Evolutionary conservation across 495 filamentous ascomycete genomes (phyloP).

Genomic region (Zalerion maritima): DNA sequence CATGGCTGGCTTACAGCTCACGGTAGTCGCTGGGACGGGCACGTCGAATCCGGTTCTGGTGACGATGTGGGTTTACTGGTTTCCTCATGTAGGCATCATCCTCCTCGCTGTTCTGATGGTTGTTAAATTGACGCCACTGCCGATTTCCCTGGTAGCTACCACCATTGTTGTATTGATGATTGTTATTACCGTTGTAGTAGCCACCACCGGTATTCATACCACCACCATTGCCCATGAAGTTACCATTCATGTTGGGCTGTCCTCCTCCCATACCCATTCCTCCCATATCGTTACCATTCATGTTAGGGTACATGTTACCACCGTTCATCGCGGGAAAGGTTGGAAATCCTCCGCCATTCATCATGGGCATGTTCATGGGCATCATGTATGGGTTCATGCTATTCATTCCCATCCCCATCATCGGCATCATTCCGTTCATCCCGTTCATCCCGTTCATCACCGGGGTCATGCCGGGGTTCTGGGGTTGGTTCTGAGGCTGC

Average conservation of each 20-base stretch:
- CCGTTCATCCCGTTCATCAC: constrained; percentile 24
- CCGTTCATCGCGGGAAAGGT: constrained; percentile 18
- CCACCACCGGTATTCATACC: constrained; percentile 9
- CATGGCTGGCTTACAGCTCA: constrained; percentile 54
- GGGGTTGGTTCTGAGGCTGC: constrained; percentile 22
- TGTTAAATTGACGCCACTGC: constrained; percentile 38
- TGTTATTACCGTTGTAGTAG: constrained; percentile 23
- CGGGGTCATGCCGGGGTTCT: constrained; percentile 17
- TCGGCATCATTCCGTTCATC: constrained; percentile 29
- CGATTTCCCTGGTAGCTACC: constrained; percentile 2
- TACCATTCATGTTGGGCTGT: constrained; percentile 19
- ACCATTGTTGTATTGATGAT: constrained; percentile 18
- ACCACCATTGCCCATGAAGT: constrained; percentile 6
- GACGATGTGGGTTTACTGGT: constrained; percentile 87
- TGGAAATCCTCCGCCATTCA: constrained; percentile 23
- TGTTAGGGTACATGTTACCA: constrained; percentile 29
- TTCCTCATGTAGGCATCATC: constrained; percentile 92
- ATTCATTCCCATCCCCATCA: constrained; percentile 25
- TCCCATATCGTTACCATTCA: constrained; percentile 33
- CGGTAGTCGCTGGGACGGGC: constrained; percentile 79
- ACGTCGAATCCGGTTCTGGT: constrained; percentile 62
- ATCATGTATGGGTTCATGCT: constrained; percentile 29
- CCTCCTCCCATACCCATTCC: constrained; percentile 12
- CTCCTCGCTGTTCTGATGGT: constrained; percentile 71
- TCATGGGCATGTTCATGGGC: constrained; percentile 25